phyloP scores from a whole-genome alignment of 768 basidiomycete species.

The Crepidotus variabilis region DNA sequence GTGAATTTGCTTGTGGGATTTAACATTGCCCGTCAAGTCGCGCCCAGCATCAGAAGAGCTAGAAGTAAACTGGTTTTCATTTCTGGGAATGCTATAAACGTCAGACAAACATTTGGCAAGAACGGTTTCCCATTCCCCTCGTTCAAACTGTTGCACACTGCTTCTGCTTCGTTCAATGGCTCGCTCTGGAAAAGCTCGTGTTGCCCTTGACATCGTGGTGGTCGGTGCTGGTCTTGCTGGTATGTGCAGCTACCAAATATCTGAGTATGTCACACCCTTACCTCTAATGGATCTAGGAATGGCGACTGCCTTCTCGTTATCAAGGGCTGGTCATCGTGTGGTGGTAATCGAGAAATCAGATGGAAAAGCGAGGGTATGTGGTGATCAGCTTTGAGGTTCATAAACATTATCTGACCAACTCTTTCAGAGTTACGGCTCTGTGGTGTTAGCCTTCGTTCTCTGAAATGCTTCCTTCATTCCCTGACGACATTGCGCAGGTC shows the following conservation, averaged over 20 bases:
- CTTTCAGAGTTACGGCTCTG: not conserved
- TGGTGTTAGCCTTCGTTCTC: too few relatives aligned
- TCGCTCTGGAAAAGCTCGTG: not conserved
- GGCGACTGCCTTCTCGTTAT: conserved; percentile 50
- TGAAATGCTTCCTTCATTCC: not conserved
- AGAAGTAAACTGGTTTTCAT: not conserved
- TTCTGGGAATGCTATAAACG: not conserved
- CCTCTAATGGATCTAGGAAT: conserved; percentile 32
- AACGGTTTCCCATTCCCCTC: not conserved
- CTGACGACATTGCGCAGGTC: conserved; percentile 18
- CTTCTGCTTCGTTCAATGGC: not conserved
- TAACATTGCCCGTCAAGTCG: not conserved
- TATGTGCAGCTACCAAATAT: not conserved
- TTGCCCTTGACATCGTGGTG: not conserved
- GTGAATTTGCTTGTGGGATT: not conserved
- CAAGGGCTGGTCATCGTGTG: conserved; percentile 58
- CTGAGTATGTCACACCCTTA: not conserved
- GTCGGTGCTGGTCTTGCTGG: not conserved
- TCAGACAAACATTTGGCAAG: not conserved
- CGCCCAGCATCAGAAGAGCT: not conserved
- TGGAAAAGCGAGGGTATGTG: conserved; percentile 37
- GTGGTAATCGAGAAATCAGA: conserved; percentile 50
- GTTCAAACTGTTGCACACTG: not conserved
- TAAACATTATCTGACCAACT: not conserved
- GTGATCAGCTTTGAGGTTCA: not conserved